These are phyloP conservation scores for Pelargonium citronellum DNA, from an alignment of 441 rosid genomes.

Conservation along the genomic window DNA sequence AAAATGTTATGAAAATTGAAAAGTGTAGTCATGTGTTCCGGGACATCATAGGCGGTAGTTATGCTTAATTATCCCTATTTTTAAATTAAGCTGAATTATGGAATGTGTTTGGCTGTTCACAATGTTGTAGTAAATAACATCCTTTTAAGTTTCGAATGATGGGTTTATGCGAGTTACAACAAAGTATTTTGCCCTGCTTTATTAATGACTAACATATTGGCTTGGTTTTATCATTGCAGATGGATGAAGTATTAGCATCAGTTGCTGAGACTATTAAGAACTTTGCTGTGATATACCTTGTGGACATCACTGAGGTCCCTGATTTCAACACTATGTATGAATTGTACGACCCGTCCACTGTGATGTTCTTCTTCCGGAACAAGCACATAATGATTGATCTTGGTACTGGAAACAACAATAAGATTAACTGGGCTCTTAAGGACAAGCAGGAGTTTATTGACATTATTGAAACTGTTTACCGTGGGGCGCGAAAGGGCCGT, in stretches of 20 bases:
- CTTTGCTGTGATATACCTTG: slow-evolving; percentile 89
- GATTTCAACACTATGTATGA: slow-evolving; percentile 58
- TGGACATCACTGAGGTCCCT: slow-evolving; percentile 85
- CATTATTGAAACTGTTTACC: slow-evolving; percentile 77
- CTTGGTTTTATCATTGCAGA: slow-evolving; percentile 31
- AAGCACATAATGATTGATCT: slow-evolving; percentile 94
- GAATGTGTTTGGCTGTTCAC: too few species aligned
- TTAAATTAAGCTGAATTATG: too few species aligned
- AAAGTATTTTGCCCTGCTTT: too few species aligned
- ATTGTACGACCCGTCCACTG: slow-evolving; percentile 44
- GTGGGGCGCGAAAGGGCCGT: slow-evolving; percentile 92
- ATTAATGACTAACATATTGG: neutral
- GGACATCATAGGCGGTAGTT: too few species aligned
- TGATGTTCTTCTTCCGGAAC: slow-evolving; percentile 93
- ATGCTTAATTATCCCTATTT: too few species aligned
- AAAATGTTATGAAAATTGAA: too few species aligned
- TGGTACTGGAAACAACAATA: slow-evolving; percentile 94
- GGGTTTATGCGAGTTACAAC: too few species aligned
- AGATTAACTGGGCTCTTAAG: slow-evolving; percentile 93
- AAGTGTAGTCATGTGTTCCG: too few species aligned
- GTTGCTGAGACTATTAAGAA: slow-evolving; percentile 94
- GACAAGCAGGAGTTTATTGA: slow-evolving; percentile 94
- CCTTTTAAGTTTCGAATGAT: too few species aligned
- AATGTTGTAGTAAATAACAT: too few species aligned
- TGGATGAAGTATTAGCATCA: slow-evolving; percentile 88